Evolutionary conservation across 148 eudicot species (phyloP).

Genomic region (Linanthus parryae): DNA sequence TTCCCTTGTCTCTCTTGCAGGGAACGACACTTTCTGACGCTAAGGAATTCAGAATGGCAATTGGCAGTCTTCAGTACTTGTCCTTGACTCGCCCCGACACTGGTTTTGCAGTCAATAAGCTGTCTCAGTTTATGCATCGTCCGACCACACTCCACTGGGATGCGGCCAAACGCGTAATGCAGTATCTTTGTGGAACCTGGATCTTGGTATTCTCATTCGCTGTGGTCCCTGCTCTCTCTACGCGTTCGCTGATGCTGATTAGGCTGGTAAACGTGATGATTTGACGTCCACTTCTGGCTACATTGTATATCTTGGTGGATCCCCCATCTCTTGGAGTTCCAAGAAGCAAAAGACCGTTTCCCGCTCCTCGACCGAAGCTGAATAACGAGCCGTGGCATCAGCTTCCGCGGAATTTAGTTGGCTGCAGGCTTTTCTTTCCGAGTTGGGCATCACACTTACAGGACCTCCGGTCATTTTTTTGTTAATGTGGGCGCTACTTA

Average conservation of each 20-base stretch:
- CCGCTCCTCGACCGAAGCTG: neutral
- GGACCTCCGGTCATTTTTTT: neutral
- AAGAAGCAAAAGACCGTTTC: neutral
- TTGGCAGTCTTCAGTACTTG: neutral
- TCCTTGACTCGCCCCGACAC: neutral
- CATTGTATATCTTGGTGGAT: neutral
- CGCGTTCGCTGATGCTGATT: neutral
- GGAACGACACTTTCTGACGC: neutral
- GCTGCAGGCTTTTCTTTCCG: neutral
- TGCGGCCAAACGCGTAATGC: neutral
- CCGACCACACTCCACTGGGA: neutral
- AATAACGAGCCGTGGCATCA: neutral
- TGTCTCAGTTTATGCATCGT: neutral
- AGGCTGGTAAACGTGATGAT: neutral
- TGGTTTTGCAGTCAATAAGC: neutral
- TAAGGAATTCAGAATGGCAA: neutral
- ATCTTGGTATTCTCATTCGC: neutral
- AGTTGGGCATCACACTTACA: neutral
- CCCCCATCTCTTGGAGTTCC: neutral
- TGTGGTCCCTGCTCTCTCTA: neutral
- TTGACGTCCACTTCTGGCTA: neutral
- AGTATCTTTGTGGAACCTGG: neutral
- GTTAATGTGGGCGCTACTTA: neutral
- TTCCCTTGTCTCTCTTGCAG: neutral
- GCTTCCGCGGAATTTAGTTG: neutral